Base-by-base conservation (phyloP, 2,329 filamentous ascomycete species). In the Clarireedia hainanense region DNA sequence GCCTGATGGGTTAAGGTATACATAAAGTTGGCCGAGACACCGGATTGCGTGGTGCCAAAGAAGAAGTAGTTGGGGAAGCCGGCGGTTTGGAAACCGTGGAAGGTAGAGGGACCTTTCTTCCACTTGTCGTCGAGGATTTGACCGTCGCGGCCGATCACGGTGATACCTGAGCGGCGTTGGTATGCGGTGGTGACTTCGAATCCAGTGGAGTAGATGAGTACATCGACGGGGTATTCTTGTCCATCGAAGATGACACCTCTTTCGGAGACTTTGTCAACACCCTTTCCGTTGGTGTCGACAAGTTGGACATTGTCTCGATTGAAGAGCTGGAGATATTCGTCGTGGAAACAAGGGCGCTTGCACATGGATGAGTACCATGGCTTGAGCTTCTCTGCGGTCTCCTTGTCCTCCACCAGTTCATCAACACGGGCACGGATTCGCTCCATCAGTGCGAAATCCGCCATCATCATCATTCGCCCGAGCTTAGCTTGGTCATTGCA, bases 171-270 rank as follows among this genome's bases (percentile, higher is more conserved):
- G 39, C 53, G 53, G 6, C 47, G 53, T n/a, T 50, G 48, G 12
- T 55, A 55, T 15, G 53, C 26, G 9, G 53, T 55, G 6, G 78
- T 74, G 0, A 80, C 78, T 24, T 75, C 72, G 70, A 84, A 84
- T 0, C 81, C 81, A 0, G 80, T 84, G 0, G 81, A 81, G 6
- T 79, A 73, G 24, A 84, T 70, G 14, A 84, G 73, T 17, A 83
- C 66, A 62, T 84, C 80, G 62, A 77, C 78, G 20, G 77, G 72
- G 45, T 74, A 66, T n/a, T 72, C 71, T 2, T 63, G 65, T 2
- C 70, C 71, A 0, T 67, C 58, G 17, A 79, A 72, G 24, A 74
- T 69, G 50, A 84, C 74, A 0, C 77, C 76, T 0, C 66, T 72
- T 4, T 68, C 26, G 2, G 47, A 51, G 15, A 45, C 10, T 4